A percentile compares a stretch with the other conserved stretches of the same genome.
Evolutionary conservation across 306 rosid species (phyloP).

Genomic region (Rubus idaeus): DNA sequence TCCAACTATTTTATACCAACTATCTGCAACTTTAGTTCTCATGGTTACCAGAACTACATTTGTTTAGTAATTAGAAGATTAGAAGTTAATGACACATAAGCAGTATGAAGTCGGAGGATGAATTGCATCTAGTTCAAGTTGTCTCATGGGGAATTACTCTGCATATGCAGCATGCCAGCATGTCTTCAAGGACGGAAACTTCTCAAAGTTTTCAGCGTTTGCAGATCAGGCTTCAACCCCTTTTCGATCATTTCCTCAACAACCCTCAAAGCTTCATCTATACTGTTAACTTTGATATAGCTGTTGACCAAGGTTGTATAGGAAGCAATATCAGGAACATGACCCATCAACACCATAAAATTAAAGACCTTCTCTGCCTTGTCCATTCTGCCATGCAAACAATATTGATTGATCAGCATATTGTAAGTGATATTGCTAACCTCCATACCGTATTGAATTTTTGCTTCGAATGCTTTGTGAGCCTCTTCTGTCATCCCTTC

Average conservation of each 20-base stretch:
- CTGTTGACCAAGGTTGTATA: constrained; percentile 39
- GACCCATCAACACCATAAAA: constrained; percentile 29
- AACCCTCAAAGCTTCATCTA: too few species aligned
- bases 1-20: too few species aligned
- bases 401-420: constrained; percentile 28
- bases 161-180: background rate
- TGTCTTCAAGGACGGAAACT: background rate
- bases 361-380: constrained; percentile 29
- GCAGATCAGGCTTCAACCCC: background rate
- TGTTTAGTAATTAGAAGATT: too few species aligned
- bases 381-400: constrained; percentile 37
- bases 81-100: too few species aligned
- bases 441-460: constrained; percentile 3
- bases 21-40: too few species aligned
- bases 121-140: too few species aligned
- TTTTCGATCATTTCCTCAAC: background rate
- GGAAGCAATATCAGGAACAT: constrained; percentile 30
- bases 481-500: background rate
- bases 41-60: too few species aligned
- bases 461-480: background rate
- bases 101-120: too few species aligned
- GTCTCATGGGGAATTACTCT: background rate
- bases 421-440: background rate
- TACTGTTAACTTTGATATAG: background rate
- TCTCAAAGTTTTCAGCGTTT: background rate